Evolutionary conservation across 192 early-diverging fungal genomes (phyloP).

Genomic region (Jimgerdemannia lactiflua): DNA sequence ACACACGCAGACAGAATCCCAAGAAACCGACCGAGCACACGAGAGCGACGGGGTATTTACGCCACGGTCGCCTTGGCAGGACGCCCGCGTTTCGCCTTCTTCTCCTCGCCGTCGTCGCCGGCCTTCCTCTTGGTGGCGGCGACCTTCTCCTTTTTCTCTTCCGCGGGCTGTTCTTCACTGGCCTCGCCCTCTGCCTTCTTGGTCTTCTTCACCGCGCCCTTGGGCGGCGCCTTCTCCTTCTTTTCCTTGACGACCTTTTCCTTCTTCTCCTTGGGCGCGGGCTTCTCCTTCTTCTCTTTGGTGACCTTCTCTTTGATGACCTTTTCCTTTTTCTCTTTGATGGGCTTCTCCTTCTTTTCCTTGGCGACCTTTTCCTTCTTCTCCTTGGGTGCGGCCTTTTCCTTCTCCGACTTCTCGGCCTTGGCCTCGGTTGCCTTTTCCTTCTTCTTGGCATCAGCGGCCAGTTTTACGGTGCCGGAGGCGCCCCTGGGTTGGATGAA

Average conservation of each 20-base stretch:
- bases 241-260: not conserved
- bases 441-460: not conserved
- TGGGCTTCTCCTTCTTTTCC: not conserved
- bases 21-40: not conserved
- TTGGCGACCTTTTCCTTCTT: not conserved
- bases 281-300: not conserved
- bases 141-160: not conserved
- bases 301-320: not conserved
- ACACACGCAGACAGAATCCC: not conserved
- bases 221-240: not conserved
- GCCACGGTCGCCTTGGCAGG: not conserved
- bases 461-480: not conserved
- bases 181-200: not conserved
- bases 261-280: not conserved
- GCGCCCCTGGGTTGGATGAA: not conserved
- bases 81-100: not conserved
- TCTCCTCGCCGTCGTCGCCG: not conserved
- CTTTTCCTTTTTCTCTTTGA: not conserved
- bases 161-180: not conserved
- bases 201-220: not conserved
- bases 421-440: not conserved
- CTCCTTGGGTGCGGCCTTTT: not conserved
- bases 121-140: not conserved
- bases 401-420: not conserved
- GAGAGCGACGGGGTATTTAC: not conserved